Evolutionary conservation across 2,329 filamentous ascomycete species (phyloP).

Genomic region (Cladosporium sp.): DNA sequence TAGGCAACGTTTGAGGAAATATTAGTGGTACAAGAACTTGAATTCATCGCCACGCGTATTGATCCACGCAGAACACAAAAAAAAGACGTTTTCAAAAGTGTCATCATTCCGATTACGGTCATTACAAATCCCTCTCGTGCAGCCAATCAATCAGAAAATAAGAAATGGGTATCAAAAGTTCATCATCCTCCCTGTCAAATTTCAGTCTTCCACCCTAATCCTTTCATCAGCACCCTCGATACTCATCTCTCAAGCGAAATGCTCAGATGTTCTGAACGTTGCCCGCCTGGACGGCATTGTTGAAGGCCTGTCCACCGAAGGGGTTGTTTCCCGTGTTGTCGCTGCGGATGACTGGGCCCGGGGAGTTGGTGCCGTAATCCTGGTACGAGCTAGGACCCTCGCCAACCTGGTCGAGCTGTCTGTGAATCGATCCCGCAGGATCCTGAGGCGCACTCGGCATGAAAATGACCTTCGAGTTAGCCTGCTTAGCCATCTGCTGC

Average conservation of each 20-base stretch:
- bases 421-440: conserved; percentile 49
- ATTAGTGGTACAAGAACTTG: background rate
- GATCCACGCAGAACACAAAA: background rate
- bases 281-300: conserved; percentile 77
- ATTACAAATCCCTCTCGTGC: background rate
- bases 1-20: background rate
- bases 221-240: too few relatives aligned
- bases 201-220: background rate
- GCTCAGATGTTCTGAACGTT: conserved; percentile 83
- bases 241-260: background rate
- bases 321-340: conserved; percentile 11
- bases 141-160: background rate
- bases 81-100: background rate
- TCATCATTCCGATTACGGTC: background rate
- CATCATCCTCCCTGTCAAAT: background rate
- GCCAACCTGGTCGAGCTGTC: conserved; percentile 53
- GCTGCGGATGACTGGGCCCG: conserved; percentile 23
- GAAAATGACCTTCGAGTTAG: conserved; percentile 87
- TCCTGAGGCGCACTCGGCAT: conserved; percentile 53
- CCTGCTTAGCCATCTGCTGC: conserved; percentile 96
- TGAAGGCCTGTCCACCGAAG: conserved; percentile 52
- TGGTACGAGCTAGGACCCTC: conserved; percentile 58
- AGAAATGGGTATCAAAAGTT: conserved; percentile 5
- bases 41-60: background rate
- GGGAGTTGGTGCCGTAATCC: conserved; percentile 25